Evolutionary conservation across 352 stramenopile species (phyloP), one percentile per base, ranked within the genome.

Genomic region (Phytophthora sansomeana): DNA sequence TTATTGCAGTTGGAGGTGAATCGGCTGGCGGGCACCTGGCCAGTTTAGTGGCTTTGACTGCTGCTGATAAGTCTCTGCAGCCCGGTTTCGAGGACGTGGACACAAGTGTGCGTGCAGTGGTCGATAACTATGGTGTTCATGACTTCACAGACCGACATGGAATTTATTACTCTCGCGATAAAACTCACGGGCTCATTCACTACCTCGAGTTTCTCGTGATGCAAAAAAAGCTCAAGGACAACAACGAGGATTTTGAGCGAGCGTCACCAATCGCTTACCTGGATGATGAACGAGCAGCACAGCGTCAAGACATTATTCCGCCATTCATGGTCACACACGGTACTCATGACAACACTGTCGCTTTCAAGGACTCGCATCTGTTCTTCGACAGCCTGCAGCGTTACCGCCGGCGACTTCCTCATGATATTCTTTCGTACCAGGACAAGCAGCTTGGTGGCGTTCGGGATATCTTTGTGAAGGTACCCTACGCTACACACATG

Each of bases 271-370:
- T 89, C 33, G 65, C 72, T 16, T 89, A 78, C 56, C 62, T 89
- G 19, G 53, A 77, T 7, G 58, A 72, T 33, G 58, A 75, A 8
- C 63, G 61, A 30, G 56, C 54, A n/a, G 54, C 44, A 14, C 24
- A 58, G 32, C 60, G 70, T 7, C 46, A 43, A 11, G 53, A 48
- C 3, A 64, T 69, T n/a, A 66, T 90, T 32, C 82, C 82, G 47
- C 82, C 82, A 2, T 88, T 91, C 59, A 59, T 91, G 43, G 61
- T 88, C 62, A 75, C 74, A 1, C 82, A 91, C 29, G 82, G 82
- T 19, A 78, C 75, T 5, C 75, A 86, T 47, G 82, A 91, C 61
- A 88, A 85, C 32, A 78, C 79, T 6, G 77, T 90, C 5, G 64
- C 81, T 32, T 79, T 83, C 42, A 58, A 84, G 8, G 82, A 91